A percentile compares a stretch with the other conserved stretches of the same genome.
Evolutionary conservation across 2,329 filamentous ascomycete genomes (phyloP).

Genomic region (Colletotrichum coccodes): DNA sequence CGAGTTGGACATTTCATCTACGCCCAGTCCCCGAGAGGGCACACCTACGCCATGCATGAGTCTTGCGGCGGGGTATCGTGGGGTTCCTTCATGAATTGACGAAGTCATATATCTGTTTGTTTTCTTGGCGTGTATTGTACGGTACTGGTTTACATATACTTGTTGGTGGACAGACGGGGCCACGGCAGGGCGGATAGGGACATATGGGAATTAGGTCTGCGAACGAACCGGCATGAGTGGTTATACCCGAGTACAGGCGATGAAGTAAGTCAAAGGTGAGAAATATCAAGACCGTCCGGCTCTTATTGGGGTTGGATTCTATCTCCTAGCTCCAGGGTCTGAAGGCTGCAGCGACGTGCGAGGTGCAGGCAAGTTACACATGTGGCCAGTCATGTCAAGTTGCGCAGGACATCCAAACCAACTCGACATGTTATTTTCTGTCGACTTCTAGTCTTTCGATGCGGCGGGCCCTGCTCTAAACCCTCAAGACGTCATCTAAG

Average conservation of each 20-base stretch:
- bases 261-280: not conserved
- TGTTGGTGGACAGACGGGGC: not conserved
- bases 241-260: constrained; percentile 12
- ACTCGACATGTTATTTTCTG: not conserved
- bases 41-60: not conserved
- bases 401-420: not conserved
- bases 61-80: no score
- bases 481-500: not conserved
- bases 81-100: constrained; percentile 20
- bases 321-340: no score
- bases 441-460: not conserved
- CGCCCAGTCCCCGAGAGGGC: not conserved
- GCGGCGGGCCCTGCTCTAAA: not conserved
- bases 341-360: not conserved
- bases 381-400: not conserved
- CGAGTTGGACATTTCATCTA: not conserved
- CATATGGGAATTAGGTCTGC: not conserved
- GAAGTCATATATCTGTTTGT: constrained; percentile 6
- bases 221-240: not conserved
- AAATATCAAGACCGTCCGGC: not conserved
- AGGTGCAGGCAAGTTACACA: not conserved
- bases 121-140: not conserved
- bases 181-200: not conserved
- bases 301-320: not conserved
- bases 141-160: not conserved